These are phyloP conservation scores for Pseudognaphalium luteoalbum DNA, from an alignment of 129 eudicot genomes.

Conservation along the genomic window DNA sequence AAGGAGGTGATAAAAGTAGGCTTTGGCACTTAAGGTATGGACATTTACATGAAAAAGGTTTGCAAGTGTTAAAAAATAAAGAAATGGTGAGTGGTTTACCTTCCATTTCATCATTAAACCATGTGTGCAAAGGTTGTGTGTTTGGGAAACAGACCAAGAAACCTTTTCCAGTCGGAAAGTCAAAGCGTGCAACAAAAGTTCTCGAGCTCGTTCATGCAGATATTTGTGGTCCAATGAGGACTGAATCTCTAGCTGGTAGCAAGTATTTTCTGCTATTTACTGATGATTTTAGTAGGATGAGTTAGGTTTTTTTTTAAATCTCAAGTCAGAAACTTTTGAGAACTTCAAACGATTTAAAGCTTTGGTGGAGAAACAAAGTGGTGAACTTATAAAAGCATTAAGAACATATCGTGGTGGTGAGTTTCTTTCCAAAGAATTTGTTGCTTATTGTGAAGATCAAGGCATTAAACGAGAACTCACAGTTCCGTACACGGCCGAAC, in stretches of 20 bases:
- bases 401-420: neutral
- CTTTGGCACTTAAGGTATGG: too few relatives aligned
- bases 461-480: slow-evolving; percentile 16
- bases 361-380: neutral
- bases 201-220: neutral
- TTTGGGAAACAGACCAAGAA: neutral
- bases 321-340: neutral
- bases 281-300: neutral
- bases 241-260: neutral
- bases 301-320: neutral
- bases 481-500: slow-evolving; percentile 3
- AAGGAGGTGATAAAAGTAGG: too few relatives aligned
- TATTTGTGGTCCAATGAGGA: neutral
- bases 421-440: neutral
- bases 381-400: neutral
- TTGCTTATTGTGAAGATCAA: neutral
- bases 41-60: too few relatives aligned
- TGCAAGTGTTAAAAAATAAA: too few relatives aligned
- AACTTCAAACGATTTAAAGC: neutral
- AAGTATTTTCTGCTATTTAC: neutral
- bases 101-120: too few relatives aligned
- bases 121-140: neutral
- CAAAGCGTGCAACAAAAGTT: neutral
- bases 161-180: neutral
- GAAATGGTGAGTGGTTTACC: too few relatives aligned